These are phyloP conservation scores for Psilocybe sp. DNA, from an alignment of 768 basidiomycete genomes.

Conservation along the genomic window DNA sequence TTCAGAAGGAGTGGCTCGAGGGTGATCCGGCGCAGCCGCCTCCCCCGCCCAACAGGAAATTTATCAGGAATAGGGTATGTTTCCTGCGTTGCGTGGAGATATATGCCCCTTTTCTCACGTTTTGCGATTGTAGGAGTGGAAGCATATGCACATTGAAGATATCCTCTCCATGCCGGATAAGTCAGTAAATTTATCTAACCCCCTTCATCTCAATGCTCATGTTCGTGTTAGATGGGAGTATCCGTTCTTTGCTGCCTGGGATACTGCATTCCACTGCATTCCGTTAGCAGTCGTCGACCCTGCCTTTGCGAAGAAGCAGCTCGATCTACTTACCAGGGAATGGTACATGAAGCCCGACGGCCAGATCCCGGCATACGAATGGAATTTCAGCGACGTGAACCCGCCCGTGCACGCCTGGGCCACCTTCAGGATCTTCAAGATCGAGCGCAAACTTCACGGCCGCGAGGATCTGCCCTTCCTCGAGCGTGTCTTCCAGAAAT, in stretches of 20 bases:
- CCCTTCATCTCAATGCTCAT: conserved; percentile 1
- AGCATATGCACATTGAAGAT: conserved; percentile 92
- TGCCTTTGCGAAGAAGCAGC: conserved; percentile 94
- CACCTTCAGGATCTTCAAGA: conserved; percentile 98
- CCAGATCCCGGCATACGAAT: conserved; percentile 98
- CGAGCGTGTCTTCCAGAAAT: conserved; percentile 97
- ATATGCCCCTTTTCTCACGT: not conserved
- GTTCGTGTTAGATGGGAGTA: conserved; percentile 82
- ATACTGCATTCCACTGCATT: conserved; percentile 99
- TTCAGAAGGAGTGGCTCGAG: conserved; percentile 94
- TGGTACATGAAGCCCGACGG: conserved; percentile 99
- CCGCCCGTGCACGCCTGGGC: conserved; percentile 99
- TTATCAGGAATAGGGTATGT: conserved; percentile 76
- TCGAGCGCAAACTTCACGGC: conserved; percentile 94
- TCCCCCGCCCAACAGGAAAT: conserved; percentile 87
- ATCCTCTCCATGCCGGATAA: conserved; percentile 99
- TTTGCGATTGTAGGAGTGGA: conserved; percentile 70
- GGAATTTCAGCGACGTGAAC: conserved; percentile 99
- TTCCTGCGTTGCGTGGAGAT: not conserved
- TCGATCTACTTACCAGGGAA: conserved; percentile 93
- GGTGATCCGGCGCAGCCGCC: conserved; percentile 95
- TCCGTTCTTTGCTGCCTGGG: conserved; percentile 98
- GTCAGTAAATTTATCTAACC: conserved; percentile 35
- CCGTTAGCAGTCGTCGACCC: conserved; percentile 96
- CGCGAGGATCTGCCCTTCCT: conserved; percentile 88